phyloP scores from a whole-genome alignment of 2,329 filamentous ascomycete species.

The Diaporthe caulivora region DNA sequence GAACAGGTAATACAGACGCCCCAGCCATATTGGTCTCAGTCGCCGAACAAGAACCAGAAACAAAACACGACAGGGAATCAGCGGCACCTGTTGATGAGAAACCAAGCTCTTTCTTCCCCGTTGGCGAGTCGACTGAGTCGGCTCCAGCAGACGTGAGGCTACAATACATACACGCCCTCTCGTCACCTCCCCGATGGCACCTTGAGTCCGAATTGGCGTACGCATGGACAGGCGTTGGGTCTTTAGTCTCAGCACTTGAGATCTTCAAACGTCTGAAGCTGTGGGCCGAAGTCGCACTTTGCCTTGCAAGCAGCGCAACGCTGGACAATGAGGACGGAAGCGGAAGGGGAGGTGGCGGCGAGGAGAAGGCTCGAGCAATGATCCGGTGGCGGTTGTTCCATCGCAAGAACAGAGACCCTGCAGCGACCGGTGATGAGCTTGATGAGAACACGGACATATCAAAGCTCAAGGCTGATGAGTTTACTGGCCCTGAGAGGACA shows the following conservation, averaged over 20 bases:
- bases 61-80: constrained; percentile 34
- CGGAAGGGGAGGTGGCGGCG: constrained; percentile 68
- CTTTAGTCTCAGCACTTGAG: constrained; percentile 88
- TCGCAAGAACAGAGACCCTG: constrained; percentile 58
- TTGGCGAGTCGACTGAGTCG: constrained; percentile 79
- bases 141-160: constrained; percentile 83
- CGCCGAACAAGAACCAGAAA: constrained; percentile 43
- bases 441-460: constrained; percentile 69
- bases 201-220: constrained; percentile 93
- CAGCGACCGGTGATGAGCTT: constrained; percentile 55
- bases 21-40: constrained; percentile 33
- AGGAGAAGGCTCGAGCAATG: constrained; percentile 84
- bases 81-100: constrained; percentile 51
- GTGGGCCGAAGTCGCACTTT: constrained; percentile 95
- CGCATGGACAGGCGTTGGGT: constrained; percentile 91
- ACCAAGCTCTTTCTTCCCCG: constrained; percentile 84
- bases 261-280: constrained; percentile 95
- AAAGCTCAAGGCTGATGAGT: constrained; percentile 66
- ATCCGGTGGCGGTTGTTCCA: constrained; percentile 85
- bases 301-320: constrained; percentile 74
- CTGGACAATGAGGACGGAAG: constrained; percentile 73
- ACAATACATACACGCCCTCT: constrained; percentile 85
- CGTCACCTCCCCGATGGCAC: constrained; percentile 90
- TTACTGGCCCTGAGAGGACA: constrained; percentile 73
- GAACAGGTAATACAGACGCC: constrained; percentile 43